phyloP scores from a whole-genome alignment of 495 filamentous ascomycete genomes.

The Lasiosphaeris hirsuta region DNA sequence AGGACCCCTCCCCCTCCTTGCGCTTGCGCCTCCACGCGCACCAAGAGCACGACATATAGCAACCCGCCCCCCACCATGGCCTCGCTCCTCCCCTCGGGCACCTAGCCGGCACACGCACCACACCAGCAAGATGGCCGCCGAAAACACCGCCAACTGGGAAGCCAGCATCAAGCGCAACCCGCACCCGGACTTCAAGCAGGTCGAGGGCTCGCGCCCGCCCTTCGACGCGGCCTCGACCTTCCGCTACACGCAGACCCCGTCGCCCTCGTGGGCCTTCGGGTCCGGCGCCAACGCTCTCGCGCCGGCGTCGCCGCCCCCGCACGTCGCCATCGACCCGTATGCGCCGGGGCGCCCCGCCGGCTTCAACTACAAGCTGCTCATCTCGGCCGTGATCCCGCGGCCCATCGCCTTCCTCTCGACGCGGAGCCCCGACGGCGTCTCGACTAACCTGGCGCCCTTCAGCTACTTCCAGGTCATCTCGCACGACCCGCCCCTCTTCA shows the following conservation, averaged over 20 bases:
- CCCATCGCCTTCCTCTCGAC: constrained; percentile 62
- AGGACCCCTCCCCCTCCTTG: constrained; percentile 17
- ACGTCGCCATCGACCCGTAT: constrained; percentile 81
- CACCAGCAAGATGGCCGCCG: constrained; percentile 33
- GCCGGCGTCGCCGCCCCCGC: constrained; percentile 52
- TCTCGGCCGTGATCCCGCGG: constrained; percentile 79
- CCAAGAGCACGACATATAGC: not conserved
- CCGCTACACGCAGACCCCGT: constrained; percentile 64
- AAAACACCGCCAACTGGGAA: constrained; percentile 34
- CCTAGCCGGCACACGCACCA: not conserved
- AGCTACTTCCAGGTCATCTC: constrained; percentile 78
- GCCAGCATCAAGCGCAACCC: constrained; percentile 57
- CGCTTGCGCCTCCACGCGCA: not conserved
- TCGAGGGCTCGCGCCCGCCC: constrained; percentile 69
- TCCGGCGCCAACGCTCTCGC: constrained; percentile 58
- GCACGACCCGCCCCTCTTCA: constrained; percentile 88
- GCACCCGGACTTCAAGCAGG: constrained; percentile 71
- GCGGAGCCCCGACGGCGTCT: constrained; percentile 40
- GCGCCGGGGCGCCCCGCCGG: constrained; percentile 60
- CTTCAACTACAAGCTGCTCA: constrained; percentile 91
- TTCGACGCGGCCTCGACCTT: constrained; percentile 56
- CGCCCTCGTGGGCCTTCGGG: constrained; percentile 76
- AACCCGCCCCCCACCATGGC: not conserved
- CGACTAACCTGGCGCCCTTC: constrained; percentile 78
- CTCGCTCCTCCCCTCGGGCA: not conserved